Percentiles rank a stretch among this genome's conserved stretches.
These are phyloP conservation scores for Dissoconium aciculare DNA, from an alignment of 2,329 filamentous ascomycete species.

Conservation along the genomic window DNA sequence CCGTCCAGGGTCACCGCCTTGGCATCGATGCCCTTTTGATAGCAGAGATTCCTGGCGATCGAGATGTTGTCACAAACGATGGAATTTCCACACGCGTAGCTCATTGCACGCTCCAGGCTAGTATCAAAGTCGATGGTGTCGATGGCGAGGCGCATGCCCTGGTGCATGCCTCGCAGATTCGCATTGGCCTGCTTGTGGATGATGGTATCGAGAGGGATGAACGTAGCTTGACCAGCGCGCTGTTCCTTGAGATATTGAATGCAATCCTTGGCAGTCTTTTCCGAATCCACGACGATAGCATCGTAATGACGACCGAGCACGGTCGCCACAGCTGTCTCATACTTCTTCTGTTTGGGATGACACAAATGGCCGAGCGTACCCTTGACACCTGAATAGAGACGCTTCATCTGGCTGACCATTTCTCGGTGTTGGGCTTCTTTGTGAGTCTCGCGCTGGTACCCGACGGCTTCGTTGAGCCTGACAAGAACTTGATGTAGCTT, in stretches of 20 bases:
- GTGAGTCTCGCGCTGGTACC: constrained; percentile 71
- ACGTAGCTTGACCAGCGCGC: constrained; percentile 72
- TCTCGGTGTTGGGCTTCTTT: constrained; percentile 68
- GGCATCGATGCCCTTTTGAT: constrained; percentile 67
- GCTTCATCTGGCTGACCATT: constrained; percentile 70
- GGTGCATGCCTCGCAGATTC: constrained; percentile 75
- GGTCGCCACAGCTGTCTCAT: constrained; percentile 79
- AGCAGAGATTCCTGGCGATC: constrained; percentile 80
- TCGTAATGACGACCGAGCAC: constrained; percentile 89
- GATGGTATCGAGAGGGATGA: constrained; percentile 93
- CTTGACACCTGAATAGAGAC: constrained; percentile 80
- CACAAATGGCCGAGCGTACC: constrained; percentile 84
- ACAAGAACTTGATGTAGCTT: constrained; percentile 68
- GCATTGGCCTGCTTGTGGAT: constrained; percentile 85
- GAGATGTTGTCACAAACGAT: constrained; percentile 83
- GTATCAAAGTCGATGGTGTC: constrained; percentile 92
- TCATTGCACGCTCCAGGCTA: constrained; percentile 77
- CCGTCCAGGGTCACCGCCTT: constrained; percentile 92
- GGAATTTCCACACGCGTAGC: constrained; percentile 85
- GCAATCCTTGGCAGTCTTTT: constrained; percentile 86
- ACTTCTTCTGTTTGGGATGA: constrained; percentile 95
- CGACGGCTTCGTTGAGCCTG: constrained; percentile 72
- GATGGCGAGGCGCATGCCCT: constrained; percentile 73
- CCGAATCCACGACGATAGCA: constrained; percentile 84
- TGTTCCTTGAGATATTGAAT: constrained; percentile 90